Evolutionary conservation across 164 flowering plant species (phyloP).

Genomic region (Vitis riparia): DNA sequence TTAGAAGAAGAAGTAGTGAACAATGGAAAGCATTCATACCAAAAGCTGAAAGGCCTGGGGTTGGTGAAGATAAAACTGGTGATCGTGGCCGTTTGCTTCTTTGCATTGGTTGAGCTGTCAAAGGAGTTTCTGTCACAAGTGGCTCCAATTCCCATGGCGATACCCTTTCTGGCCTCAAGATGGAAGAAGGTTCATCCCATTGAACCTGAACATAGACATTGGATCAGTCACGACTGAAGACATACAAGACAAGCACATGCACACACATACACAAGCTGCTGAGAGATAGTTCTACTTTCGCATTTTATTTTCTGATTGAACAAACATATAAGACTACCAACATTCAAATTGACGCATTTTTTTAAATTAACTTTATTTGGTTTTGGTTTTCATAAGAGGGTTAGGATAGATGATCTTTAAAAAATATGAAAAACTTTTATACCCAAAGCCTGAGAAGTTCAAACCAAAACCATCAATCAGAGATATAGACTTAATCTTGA

Average conservation of each 20-base stretch:
- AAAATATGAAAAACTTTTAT: no score
- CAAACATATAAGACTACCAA: no score
- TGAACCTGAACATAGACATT: neutral
- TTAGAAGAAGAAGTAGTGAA: neutral
- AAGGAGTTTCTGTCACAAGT: neutral
- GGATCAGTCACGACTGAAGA: neutral
- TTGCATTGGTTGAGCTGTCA: neutral
- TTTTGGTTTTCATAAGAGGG: no score
- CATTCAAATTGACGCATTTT: no score
- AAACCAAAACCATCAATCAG: neutral
- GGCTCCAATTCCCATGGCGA: conserved; percentile 6
- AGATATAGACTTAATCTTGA: no score
- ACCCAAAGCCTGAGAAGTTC: no score
- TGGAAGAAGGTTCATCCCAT: conserved; percentile 6
- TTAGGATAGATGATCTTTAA: no score
- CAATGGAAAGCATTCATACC: neutral
- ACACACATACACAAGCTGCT: neutral
- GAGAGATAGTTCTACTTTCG: neutral
- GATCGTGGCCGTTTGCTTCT: conserved; percentile 2
- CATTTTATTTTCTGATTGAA: neutral
- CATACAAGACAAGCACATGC: neutral
- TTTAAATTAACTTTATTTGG: no score
- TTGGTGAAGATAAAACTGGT: neutral
- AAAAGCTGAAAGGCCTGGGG: neutral
- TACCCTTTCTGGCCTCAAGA: conserved; percentile 5